Base-by-base conservation (phyloP, 768 basidiomycete genomes). In the Panus rudis region DNA sequence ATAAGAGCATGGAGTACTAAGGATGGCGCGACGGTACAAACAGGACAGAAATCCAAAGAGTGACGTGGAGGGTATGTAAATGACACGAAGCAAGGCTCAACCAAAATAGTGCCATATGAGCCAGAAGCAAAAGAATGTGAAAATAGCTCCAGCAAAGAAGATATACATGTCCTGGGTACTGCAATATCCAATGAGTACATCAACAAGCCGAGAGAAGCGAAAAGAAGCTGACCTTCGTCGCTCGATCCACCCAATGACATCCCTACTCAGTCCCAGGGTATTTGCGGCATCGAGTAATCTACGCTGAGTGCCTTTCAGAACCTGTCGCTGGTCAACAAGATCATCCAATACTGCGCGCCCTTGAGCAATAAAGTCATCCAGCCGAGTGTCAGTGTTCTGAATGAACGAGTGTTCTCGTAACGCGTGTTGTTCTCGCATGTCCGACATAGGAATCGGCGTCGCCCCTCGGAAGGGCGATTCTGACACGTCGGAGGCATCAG, bases 171-270 rank as follows among this genome's bases (percentile, higher is more conserved):
- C 94, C 60, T 94, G 93, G 32, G 84, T 92, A 58, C 93, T 94
- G 60, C 8, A 25, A 20, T 4, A 14, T 8, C 16, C 17, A 21
- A n/a, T 4, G 8, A 27, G 35, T 27, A 30, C 20, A 44, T 20
- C 14, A 51, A 20, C 11, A 20, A 16, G 31, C 24, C 11, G 20
- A 1, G 23, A 38, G 40, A 20, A 37, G 32, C 45, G 32, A 21
- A 11, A 16, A 17, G 13, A 71, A n/a, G n/a, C 78, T 46, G 49
- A 91, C 92, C 90, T 96, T 63, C 96, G 72, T 49, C 82, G 76
- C 59, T 99, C 96, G 51, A 99, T 93, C 91, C 93, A 99, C 6
- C 88, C 83, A 62, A 99, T 97, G 25, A 94, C 93, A 58, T 94
- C 78, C 47, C 92, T 74, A 62, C 92, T 92, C 58, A 98, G 65